Percentiles rank a stretch among this genome's conserved stretches.
Conservation (phyloP, 1,139 yeast species). For the Magnusiomyces sp. region DNA sequence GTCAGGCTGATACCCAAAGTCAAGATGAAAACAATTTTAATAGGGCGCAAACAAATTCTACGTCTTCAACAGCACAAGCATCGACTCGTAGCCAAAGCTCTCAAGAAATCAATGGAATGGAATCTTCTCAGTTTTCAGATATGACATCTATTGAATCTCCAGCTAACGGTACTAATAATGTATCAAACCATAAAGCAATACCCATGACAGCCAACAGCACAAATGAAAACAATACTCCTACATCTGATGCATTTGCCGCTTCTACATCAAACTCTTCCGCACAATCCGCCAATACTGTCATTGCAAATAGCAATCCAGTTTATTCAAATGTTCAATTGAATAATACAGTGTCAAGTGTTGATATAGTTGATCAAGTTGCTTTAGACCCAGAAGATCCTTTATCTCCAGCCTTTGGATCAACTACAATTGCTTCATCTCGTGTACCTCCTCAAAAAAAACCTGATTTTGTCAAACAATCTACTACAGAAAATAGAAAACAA, state of each 20-base stretch:
- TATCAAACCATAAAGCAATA: background rate
- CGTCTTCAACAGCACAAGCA: too few species aligned
- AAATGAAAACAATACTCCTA: background rate
- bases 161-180: too few species aligned
- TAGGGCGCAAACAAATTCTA: too few species aligned
- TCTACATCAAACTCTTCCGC: background rate
- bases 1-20: background rate
- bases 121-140: too few species aligned
- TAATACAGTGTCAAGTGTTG: slow-evolving; percentile 4
- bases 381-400: slow-evolving; percentile 1
- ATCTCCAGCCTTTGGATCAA: background rate
- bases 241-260: background rate
- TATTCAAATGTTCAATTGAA: background rate
- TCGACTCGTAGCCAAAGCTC: too few species aligned
- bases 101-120: too few species aligned
- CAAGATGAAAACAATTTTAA: too few species aligned
- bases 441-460: background rate
- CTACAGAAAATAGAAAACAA: background rate
- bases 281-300: background rate
- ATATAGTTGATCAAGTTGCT: slow-evolving; percentile 2
- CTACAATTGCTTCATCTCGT: background rate
- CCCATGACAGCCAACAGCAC: background rate
- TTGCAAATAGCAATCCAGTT: background rate
- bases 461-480: background rate
- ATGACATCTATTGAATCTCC: too few species aligned